Evolutionary conservation across 495 filamentous ascomycete genomes (phyloP), one percentile per base, ranked within the genome.

Genomic region (Platismatia glauca): DNA sequence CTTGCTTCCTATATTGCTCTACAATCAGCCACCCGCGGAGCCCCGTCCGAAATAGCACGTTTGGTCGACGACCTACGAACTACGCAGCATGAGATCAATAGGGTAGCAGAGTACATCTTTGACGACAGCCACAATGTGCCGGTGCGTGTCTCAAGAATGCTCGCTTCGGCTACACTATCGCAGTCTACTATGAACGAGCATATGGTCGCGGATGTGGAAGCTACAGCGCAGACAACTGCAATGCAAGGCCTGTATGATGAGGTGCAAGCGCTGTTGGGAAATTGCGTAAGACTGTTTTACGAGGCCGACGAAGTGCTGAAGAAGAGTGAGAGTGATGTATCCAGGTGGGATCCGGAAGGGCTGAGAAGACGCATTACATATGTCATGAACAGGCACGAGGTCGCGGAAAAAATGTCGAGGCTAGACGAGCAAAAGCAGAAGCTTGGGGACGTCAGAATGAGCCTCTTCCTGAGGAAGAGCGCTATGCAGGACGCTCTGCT

Each of bases 51-150:
- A 27, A 62, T 62, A 29, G 53, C 64, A 18, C 64, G 64, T 22
- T 27, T 66, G 12, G 53, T 62, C 31, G 59, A 66, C 29, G 64
- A 62, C 3, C 43, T 62, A 33, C 59, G 59, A 62, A 35, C 53
- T 22, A 66, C 64, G 33, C 64, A 62, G 44, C 58, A 44, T 24
- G 59, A 58, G 33, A 61, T 66, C 29, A 66, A 66, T 35, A 52
- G 64, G 22, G 64, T 62, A n/a, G 64, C 59, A 18, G 64, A 62
- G 59, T 66, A 66, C 55, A 66, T 66, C 18, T 62, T 66, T 34
- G 64, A 66, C 55, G 59, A 62, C 58, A 55, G 53, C 24, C 64
- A 62, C 29, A 46, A 50, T 48, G 58, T 22, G 15, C 53, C 39
- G 7, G 11, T 39, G 33, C 27, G 18, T 38, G 37, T 31, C n/a